Evolutionary conservation across 805 yeast species (phyloP).

Genomic region (Cephaloascus fragrans): DNA sequence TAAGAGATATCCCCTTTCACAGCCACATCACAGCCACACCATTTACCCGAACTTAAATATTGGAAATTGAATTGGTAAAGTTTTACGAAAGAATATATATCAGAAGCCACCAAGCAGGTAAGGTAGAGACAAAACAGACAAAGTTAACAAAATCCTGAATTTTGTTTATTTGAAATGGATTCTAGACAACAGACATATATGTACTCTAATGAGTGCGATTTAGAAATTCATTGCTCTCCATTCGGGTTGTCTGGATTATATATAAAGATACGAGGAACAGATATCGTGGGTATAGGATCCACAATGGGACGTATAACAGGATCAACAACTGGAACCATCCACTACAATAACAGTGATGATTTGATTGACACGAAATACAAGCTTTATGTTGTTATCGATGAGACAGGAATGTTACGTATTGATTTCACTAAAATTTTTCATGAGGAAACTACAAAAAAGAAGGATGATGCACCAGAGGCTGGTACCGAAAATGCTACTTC

Average conservation of each 20-base stretch:
- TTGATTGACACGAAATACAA: constrained; percentile 37
- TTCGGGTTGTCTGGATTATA: constrained; percentile 45
- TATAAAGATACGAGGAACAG: constrained; percentile 35
- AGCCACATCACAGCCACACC: too few species aligned
- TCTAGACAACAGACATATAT: constrained; percentile 16
- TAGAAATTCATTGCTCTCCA: constrained; percentile 48
- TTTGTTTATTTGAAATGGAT: too few species aligned
- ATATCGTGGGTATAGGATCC: constrained; percentile 44
- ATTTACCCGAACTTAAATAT: too few species aligned
- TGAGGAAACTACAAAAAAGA: constrained; percentile 6
- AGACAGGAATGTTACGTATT: constrained; percentile 30
- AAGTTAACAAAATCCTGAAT: too few species aligned
- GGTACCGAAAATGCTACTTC: constrained; percentile 3
- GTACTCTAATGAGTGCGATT: constrained; percentile 36
- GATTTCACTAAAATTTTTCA: constrained; percentile 39
- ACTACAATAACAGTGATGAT: constrained; percentile 38
- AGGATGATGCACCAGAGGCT: constrained; percentile 4
- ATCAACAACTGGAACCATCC: constrained; percentile 35
- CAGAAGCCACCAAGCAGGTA: too few species aligned
- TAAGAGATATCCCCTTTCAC: too few species aligned
- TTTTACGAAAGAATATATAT: too few species aligned
- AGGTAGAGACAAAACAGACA: too few species aligned
- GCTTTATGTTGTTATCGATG: constrained; percentile 37
- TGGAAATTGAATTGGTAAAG: too few species aligned
- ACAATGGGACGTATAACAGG: constrained; percentile 51